A percentile compares a stretch with the other conserved stretches of the same genome.
phyloP scores from a whole-genome alignment of 805 yeast genomes.

The Scheffersomyces stipitis region DNA sequence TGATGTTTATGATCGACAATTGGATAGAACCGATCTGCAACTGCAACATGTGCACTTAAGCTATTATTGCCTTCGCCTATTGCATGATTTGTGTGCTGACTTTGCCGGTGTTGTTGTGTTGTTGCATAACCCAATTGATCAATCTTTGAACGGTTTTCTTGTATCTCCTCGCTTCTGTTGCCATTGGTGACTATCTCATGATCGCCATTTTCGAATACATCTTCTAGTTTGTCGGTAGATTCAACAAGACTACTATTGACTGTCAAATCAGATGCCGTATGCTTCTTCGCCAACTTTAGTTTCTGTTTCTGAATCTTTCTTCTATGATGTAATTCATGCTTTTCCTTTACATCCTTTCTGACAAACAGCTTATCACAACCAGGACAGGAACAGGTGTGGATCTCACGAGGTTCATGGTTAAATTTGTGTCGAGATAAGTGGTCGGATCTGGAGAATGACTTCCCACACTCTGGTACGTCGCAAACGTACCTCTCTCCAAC shows the following conservation, averaged over 20 bases:
- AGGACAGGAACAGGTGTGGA: constrained; percentile 14
- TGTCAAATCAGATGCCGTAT: background rate
- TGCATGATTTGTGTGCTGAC: background rate
- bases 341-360: constrained; percentile 22
- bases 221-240: background rate
- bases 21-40: background rate
- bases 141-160: background rate
- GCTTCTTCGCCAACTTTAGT: background rate
- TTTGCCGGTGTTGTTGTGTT: background rate
- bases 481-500: constrained; percentile 3
- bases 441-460: constrained; percentile 9
- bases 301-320: constrained; percentile 5
- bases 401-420: constrained; percentile 7
- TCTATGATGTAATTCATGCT: constrained; percentile 19
- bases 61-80: no score
- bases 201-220: background rate
- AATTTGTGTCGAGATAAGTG: constrained; percentile 10
- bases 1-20: background rate
- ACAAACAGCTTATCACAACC: constrained; percentile 17
- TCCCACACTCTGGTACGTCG: constrained; percentile 9
- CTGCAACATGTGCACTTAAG: background rate
- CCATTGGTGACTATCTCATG: background rate
- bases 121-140: background rate
- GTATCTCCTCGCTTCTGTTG: background rate
- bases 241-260: background rate